Evolutionary conservation across 768 basidiomycete genomes (phyloP).

Genomic region (Kondoa subrosea): DNA sequence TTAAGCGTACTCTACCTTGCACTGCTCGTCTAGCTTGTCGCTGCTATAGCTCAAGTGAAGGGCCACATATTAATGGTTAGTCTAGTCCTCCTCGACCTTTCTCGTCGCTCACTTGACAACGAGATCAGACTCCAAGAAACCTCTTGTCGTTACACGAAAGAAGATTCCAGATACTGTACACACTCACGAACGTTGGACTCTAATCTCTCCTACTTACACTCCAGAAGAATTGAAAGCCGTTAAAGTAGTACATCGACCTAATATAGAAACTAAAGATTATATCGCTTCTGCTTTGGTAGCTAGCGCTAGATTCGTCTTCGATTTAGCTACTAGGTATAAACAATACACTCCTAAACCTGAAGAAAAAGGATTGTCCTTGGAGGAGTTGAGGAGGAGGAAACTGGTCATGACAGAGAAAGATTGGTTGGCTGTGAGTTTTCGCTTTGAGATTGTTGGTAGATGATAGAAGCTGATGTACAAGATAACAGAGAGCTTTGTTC

Average conservation of each 20-base stretch:
- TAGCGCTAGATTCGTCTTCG: constrained; percentile 50
- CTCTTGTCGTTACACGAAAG: no score
- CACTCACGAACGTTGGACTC: no score
- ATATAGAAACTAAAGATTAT: constrained; percentile 54
- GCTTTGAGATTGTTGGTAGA: constrained; percentile 1
- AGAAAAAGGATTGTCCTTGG: constrained; percentile 31
- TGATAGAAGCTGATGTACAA: constrained; percentile 9
- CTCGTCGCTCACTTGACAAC: no score
- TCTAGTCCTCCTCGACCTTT: no score
- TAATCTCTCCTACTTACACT: constrained; percentile 32
- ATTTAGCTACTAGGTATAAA: constrained; percentile 70
- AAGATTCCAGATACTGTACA: no score
- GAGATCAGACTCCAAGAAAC: no score
- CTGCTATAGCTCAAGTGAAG: no score
- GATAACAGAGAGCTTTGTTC: constrained; percentile 43
- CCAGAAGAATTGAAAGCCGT: constrained; percentile 35
- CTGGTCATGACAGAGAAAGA: constrained; percentile 54
- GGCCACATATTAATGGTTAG: no score
- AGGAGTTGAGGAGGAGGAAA: constrained; percentile 56
- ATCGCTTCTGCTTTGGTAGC: constrained; percentile 50
- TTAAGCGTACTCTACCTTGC: no score
- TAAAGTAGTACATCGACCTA: constrained; percentile 48
- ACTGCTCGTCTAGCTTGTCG: no score
- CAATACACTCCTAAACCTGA: constrained; percentile 20
- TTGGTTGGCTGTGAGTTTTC: constrained; percentile 57